Conservation (phyloP, 495 filamentous ascomycete species). For the Platismatia glauca region DNA sequence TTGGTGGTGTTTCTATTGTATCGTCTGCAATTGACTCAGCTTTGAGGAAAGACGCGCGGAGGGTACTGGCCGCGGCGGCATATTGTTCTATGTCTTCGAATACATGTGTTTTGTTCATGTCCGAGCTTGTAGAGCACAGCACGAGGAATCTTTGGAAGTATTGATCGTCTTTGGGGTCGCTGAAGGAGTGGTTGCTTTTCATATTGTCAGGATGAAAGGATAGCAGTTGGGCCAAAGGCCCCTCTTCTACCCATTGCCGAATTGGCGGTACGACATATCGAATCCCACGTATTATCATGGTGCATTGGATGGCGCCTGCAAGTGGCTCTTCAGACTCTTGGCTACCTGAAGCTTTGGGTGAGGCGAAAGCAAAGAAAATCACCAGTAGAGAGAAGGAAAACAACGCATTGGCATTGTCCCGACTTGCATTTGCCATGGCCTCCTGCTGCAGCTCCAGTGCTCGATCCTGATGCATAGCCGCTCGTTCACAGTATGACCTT, state of each 20-base stretch:
- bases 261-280: conserved; percentile 28
- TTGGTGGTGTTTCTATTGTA: conserved; percentile 30
- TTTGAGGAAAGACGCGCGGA: conserved; percentile 25
- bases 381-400: conserved; percentile 40
- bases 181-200: conserved; percentile 35
- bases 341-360: conserved; percentile 32
- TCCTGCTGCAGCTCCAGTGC: conserved; percentile 34
- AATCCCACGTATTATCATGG: conserved; percentile 36
- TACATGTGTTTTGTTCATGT: conserved; percentile 8
- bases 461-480: conserved; percentile 34
- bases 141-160: conserved; percentile 14
- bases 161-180: conserved; percentile 23
- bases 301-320: conserved; percentile 31
- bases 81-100: conserved; percentile 30
- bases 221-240: conserved; percentile 30
- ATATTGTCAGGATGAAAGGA: conserved; percentile 27
- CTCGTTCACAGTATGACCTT: conserved; percentile 24
- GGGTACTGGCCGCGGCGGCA: conserved; percentile 29
- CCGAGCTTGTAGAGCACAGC: conserved; percentile 10
- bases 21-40: conserved; percentile 14
- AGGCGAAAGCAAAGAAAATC: conserved; percentile 38
- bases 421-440: conserved; percentile 23
- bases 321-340: conserved; percentile 16
- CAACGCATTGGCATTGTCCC: conserved; percentile 35
- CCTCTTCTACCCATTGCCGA: conserved; percentile 27